phyloP scores from a whole-genome alignment of 2,329 filamentous ascomycete species.

The Penicillium frequentans region DNA sequence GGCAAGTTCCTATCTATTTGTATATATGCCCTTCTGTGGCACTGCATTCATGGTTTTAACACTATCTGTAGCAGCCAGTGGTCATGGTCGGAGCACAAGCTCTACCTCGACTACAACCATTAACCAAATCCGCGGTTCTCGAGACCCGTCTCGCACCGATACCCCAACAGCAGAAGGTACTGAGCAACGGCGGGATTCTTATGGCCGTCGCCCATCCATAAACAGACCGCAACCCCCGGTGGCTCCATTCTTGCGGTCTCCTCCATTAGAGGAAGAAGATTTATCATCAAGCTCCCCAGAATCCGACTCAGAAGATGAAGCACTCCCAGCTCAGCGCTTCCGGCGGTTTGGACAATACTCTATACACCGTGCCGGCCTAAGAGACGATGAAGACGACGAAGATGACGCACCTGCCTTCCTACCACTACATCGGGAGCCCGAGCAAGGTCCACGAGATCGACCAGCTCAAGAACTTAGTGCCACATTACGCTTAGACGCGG shows the following conservation, averaged over 20 bases:
- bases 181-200: slow-evolving; percentile 24
- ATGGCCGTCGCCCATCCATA: slow-evolving; percentile 23
- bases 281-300: slow-evolving; percentile 33
- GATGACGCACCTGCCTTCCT: slow-evolving; percentile 50
- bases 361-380: slow-evolving; percentile 31
- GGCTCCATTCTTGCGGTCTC: slow-evolving; percentile 27
- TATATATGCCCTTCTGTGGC: neutral
- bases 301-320: slow-evolving; percentile 31
- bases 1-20: slow-evolving; percentile 10
- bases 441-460: slow-evolving; percentile 17
- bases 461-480: slow-evolving; percentile 38
- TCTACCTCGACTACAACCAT: slow-evolving; percentile 31
- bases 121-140: slow-evolving; percentile 26
- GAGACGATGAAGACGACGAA: slow-evolving; percentile 44
- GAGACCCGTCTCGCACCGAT: slow-evolving; percentile 26
- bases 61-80: slow-evolving; percentile 11
- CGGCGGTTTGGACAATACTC: slow-evolving; percentile 43
- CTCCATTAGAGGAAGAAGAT: slow-evolving; percentile 36
- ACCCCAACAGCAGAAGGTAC: slow-evolving; percentile 24
- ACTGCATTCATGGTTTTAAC: slow-evolving; percentile 1
- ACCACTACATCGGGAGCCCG: slow-evolving; percentile 34
- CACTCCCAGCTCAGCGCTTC: slow-evolving; percentile 29
- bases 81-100: slow-evolving; percentile 26
- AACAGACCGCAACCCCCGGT: slow-evolving; percentile 25
- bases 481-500: slow-evolving; percentile 41